A percentile compares a stretch with the other conserved stretches of the same genome.
Conservation (phyloP, 805 yeast species). For the Grigorovia humatica region DNA sequence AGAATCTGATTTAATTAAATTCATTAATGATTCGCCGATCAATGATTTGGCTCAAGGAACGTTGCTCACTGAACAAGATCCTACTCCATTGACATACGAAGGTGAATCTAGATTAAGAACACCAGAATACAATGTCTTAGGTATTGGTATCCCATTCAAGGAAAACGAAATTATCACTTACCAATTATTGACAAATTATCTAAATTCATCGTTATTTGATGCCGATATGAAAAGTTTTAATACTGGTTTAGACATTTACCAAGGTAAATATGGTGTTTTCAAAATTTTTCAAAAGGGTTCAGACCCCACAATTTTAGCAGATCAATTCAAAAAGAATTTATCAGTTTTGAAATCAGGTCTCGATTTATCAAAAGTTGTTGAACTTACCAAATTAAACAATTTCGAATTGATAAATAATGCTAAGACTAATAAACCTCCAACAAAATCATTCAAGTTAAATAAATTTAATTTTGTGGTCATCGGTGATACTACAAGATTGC, state of each 20-base stretch:
- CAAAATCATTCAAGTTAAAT: conserved; percentile 38
- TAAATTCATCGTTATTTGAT: conserved; percentile 47
- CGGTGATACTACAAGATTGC: conserved; percentile 80
- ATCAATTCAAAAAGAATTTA: conserved; percentile 52
- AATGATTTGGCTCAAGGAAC: conserved; percentile 51
- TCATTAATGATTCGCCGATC: conserved; percentile 57
- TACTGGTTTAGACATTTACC: conserved; percentile 48
- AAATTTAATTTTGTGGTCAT: conserved; percentile 79
- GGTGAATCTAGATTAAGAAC: conserved; percentile 54
- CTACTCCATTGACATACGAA: conserved; percentile 50
- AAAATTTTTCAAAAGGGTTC: conserved; percentile 54
- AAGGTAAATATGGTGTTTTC: conserved; percentile 76
- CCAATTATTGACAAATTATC: conserved; percentile 60
- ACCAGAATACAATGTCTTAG: conserved; percentile 58
- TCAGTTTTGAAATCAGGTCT: conserved; percentile 41
- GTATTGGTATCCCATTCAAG: conserved; percentile 71
- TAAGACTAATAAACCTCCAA: conserved; percentile 27
- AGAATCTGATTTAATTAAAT: conserved; percentile 55
- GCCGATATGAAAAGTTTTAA: conserved; percentile 31
- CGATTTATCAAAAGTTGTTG: conserved; percentile 50
- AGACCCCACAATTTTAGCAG: conserved; percentile 47
- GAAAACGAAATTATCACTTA: conserved; percentile 52
- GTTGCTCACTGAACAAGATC: conserved; percentile 30
- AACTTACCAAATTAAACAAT: conserved; percentile 37
- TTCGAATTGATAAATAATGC: conserved; percentile 34